A percentile compares a stretch with the other conserved stretches of the same genome.
Conservation (phyloP, 1,284 basidiomycete genomes). For the Hortiboletus rubellus region DNA sequence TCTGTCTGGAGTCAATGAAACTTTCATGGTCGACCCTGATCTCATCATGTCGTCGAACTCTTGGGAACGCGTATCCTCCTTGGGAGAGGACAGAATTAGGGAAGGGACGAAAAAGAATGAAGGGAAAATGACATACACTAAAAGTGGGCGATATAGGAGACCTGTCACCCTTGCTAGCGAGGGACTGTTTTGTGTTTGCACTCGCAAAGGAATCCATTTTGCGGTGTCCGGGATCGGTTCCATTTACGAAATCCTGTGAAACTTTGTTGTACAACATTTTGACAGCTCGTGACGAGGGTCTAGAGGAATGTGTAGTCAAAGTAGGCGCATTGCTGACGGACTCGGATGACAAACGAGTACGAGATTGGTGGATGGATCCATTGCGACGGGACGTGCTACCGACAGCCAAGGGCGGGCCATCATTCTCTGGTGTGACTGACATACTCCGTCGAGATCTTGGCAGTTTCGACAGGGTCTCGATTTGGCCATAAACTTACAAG, state of each 20-base stretch:
- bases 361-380: conserved; percentile 25
- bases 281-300: conserved; percentile 56
- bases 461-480: conserved; percentile 63
- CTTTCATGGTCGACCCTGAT: conserved; percentile 87
- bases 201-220: conserved; percentile 55
- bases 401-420: conserved; percentile 37
- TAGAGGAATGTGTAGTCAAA: conserved; percentile 32
- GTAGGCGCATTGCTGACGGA: conserved; percentile 28
- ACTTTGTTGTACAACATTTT: conserved; percentile 54
- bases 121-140: conserved; percentile 27
- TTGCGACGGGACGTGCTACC: conserved; percentile 26
- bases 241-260: conserved; percentile 45
- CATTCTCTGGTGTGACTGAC: conserved; percentile 52
- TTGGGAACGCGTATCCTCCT: conserved; percentile 59
- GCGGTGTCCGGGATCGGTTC: conserved; percentile 46
- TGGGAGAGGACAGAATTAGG: conserved; percentile 7
- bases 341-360: conserved; percentile 34
- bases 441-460: conserved; percentile 64
- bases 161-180: conserved; percentile 35
- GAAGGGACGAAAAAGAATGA: conserved; percentile 1
- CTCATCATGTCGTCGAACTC: conserved; percentile 92
- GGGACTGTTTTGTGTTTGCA: conserved; percentile 44
- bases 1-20: conserved; percentile 91
- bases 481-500: conserved; percentile 68
- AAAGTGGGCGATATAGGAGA: conserved; percentile 39